These are phyloP conservation scores for Metschnikowia gelsemii DNA, from an alignment of 805 yeast genomes.

Conservation along the genomic window DNA sequence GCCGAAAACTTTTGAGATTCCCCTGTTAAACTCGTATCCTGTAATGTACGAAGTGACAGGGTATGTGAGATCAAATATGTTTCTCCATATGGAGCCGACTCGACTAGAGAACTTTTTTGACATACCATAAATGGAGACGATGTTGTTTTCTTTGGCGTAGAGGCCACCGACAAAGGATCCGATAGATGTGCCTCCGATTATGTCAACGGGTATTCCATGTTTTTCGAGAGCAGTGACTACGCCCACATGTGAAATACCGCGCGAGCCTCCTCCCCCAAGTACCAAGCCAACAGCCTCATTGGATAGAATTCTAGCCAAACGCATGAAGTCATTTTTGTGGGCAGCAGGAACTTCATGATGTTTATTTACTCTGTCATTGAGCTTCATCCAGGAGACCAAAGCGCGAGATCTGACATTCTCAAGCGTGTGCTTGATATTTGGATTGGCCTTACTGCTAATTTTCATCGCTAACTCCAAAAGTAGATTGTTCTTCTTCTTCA, in stretches of 20 bases:
- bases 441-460: conserved; percentile 33
- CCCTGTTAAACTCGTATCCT: conserved; percentile 95
- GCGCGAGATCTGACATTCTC: conserved; percentile 35
- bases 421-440: conserved; percentile 31
- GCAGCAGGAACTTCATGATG: conserved; percentile 21
- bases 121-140: conserved; percentile 87
- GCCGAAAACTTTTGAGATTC: conserved; percentile 96
- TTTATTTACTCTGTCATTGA: conserved; percentile 24
- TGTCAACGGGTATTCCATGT: conserved; percentile 88
- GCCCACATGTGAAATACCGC: conserved; percentile 92
- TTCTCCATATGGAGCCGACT: conserved; percentile 82
- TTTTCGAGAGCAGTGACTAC: conserved; percentile 88
- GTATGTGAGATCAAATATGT: conserved; percentile 78
- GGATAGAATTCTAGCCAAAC: conserved; percentile 84
- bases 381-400: conserved; percentile 27
- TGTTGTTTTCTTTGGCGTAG: conserved; percentile 87
- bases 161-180: conserved; percentile 96
- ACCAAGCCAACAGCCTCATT: conserved; percentile 95
- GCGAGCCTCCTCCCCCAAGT: conserved; percentile 96
- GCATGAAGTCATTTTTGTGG: conserved; percentile 67
- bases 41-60: conserved; percentile 95
- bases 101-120: conserved; percentile 84
- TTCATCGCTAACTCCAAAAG: conserved; percentile 39
- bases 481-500: conserved; percentile 24
- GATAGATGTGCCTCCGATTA: conserved; percentile 94